These are phyloP conservation scores for Penicillium macrosclerotiorum DNA, from an alignment of 495 filamentous ascomycete genomes.

Conservation along the genomic window DNA sequence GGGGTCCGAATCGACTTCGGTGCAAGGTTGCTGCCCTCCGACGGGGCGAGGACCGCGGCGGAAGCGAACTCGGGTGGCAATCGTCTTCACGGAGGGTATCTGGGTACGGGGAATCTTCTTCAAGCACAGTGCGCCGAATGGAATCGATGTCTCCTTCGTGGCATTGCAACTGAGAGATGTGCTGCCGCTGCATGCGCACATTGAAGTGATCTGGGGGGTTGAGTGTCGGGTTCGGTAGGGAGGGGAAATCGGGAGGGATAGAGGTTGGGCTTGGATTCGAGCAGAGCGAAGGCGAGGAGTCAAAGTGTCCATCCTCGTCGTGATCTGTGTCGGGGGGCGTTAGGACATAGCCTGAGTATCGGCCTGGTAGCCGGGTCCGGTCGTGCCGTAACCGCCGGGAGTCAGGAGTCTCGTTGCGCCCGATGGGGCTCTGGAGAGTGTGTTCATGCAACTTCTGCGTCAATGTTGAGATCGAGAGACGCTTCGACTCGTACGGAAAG, in stretches of 20 bases:
- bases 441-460: constrained; percentile 49
- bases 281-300: constrained; percentile 29
- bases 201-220: constrained; percentile 13
- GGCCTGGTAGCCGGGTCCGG: constrained; percentile 3
- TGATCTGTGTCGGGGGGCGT: constrained; percentile 46
- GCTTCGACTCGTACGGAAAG: constrained; percentile 39
- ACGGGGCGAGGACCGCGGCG: constrained; percentile 34
- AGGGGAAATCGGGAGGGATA: constrained; percentile 22
- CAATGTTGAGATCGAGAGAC: constrained; percentile 43
- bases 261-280: constrained; percentile 39
- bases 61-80: constrained; percentile 46
- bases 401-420: constrained; percentile 5
- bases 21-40: constrained; percentile 25
- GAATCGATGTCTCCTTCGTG: constrained; percentile 35
- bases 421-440: constrained; percentile 32
- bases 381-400: constrained; percentile 4
- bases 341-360: constrained; percentile 34
- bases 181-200: constrained; percentile 41
- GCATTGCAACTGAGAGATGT: constrained; percentile 44
- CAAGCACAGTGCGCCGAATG: constrained; percentile 32
- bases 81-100: constrained; percentile 28
- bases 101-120: constrained; percentile 16
- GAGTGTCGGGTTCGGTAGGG: constrained; percentile 5
- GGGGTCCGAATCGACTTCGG: constrained; percentile 29
- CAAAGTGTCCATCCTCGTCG: constrained; percentile 34